Percentiles rank a stretch among this genome's conserved stretches.
Evolutionary conservation across 345 rosid species (phyloP).

Genomic region (Leavenworthia alabamica): DNA sequence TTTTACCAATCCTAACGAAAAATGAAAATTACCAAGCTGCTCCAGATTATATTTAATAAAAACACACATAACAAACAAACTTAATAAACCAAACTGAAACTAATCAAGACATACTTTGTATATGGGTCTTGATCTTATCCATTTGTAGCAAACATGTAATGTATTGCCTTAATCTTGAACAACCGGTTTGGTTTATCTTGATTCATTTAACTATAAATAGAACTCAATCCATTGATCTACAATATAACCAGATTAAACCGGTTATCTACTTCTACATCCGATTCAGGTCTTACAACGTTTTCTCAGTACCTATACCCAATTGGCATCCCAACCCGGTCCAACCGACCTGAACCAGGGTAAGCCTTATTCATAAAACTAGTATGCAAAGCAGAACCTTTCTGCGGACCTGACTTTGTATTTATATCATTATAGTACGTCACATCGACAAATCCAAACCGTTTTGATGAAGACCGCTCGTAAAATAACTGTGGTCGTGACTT

Average conservation of each 20-base stretch:
- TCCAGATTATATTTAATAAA: no score
- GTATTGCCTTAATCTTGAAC: no score
- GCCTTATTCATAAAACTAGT: slow-evolving; percentile 61
- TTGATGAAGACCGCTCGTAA: slow-evolving; percentile 65
- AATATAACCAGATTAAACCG: not conserved
- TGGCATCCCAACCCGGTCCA: slow-evolving; percentile 88
- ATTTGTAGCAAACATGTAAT: not conserved
- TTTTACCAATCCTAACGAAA: no score
- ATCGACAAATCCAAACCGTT: slow-evolving; percentile 45
- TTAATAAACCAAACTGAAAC: no score
- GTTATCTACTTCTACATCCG: not conserved
- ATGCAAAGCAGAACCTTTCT: slow-evolving; percentile 45
- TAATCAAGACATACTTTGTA: no score
- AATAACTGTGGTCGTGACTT: slow-evolving; percentile 54
- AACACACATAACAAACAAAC: no score
- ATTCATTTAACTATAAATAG: slow-evolving; percentile 12
- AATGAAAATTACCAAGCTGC: no score
- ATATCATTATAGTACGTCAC: slow-evolving; percentile 24
- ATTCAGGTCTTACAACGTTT: not conserved
- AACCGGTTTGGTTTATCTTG: no score
- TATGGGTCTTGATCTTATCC: no score
- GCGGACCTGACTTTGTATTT: slow-evolving; percentile 49
- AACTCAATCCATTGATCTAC: slow-evolving; percentile 14
- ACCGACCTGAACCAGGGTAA: slow-evolving; percentile 89
- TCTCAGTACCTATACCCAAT: slow-evolving; percentile 36